phyloP scores from a whole-genome alignment of 345 rosid genomes.

The Corchorus capsularis region DNA sequence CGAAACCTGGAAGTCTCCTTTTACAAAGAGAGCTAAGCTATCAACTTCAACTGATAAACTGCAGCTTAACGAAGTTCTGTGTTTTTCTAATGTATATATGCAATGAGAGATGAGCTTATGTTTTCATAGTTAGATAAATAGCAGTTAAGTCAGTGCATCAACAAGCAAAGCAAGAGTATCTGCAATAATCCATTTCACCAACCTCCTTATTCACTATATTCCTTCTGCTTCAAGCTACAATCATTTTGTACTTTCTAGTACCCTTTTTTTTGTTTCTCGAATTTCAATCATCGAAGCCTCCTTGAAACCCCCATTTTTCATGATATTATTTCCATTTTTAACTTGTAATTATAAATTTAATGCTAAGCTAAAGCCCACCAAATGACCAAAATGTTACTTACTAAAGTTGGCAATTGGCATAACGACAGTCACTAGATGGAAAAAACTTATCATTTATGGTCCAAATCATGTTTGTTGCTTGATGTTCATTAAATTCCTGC shows the following conservation, averaged over 20 bases:
- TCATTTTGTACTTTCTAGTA: not conserved
- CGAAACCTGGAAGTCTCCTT: not conserved
- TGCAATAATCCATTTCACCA: not conserved
- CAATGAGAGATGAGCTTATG: constrained; percentile 3
- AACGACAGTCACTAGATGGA: not conserved
- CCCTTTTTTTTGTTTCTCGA: not conserved
- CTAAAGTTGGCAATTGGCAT: not conserved
- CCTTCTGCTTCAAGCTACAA: not conserved
- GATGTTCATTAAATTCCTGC: constrained; percentile 5
- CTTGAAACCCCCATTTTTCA: not conserved
- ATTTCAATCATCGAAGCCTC: not conserved
- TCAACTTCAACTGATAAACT: not conserved
- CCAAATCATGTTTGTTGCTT: not conserved
- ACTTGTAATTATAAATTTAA: not conserved
- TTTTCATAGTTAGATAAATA: constrained; percentile 4
- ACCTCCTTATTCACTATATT: not conserved
- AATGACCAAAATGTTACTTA: not conserved
- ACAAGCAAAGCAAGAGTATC: not conserved
- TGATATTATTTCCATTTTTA: not conserved
- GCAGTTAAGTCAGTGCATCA: not conserved
- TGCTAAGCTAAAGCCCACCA: not conserved
- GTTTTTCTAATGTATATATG: not conserved
- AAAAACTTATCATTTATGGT: not conserved
- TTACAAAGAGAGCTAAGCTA: not conserved
- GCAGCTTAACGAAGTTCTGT: not conserved